phyloP scores from a whole-genome alignment of 1,139 yeast species.

The Taphrina deformans region DNA sequence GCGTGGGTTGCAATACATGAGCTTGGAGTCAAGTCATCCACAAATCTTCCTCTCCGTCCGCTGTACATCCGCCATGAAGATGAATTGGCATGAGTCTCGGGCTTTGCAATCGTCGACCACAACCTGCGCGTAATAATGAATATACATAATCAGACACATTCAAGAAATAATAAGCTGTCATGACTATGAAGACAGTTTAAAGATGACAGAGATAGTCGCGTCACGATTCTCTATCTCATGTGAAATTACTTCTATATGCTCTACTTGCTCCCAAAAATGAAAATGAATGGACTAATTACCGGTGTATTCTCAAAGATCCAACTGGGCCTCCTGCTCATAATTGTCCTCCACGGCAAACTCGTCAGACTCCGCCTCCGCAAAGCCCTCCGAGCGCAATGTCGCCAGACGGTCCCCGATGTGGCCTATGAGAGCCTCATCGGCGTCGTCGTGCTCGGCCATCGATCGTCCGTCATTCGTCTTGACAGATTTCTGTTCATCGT shows the following conservation, averaged over 20 bases:
- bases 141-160: not conserved
- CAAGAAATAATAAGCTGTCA: not conserved
- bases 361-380: slow-evolving; percentile 17
- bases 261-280: not conserved
- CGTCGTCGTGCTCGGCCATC: slow-evolving; percentile 18
- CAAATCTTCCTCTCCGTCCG: not conserved
- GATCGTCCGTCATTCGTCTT: slow-evolving; percentile 30
- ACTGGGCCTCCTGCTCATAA: slow-evolving; percentile 22
- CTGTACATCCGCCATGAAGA: not conserved
- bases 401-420: slow-evolving; percentile 22
- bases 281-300: not conserved
- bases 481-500: slow-evolving; percentile 10
- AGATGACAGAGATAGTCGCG: not conserved
- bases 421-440: slow-evolving; percentile 24
- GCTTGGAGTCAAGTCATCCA: no score
- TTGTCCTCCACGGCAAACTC: slow-evolving; percentile 25
- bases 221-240: not conserved
- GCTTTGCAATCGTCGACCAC: not conserved
- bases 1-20: no score
- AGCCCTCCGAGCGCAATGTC: slow-evolving; percentile 14
- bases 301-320: slow-evolving; percentile 10
- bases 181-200: no score
- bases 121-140: not conserved
- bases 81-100: not conserved
- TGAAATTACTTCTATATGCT: not conserved